Percentiles rank a stretch among this genome's conserved stretches.
These are phyloP conservation scores for Apostasia ramifera DNA, from an alignment of 106 monocot species.

Conservation along the genomic window DNA sequence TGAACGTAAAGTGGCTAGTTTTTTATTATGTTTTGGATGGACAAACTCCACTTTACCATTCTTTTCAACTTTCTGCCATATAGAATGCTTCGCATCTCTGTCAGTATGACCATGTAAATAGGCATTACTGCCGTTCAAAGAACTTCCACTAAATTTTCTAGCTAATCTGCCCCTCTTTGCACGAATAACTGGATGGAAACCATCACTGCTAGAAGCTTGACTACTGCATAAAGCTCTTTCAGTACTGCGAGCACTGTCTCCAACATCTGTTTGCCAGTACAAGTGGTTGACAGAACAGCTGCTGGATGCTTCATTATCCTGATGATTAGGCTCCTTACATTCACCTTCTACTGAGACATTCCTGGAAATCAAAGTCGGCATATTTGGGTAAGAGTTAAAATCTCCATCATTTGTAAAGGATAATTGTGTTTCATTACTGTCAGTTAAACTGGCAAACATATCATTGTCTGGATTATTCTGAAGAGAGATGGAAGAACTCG, in stretches of 20 bases:
- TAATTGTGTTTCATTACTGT: conserved; percentile 16
- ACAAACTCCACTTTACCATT: neutral
- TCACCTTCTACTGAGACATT: neutral
- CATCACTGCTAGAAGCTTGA: conserved; percentile 39
- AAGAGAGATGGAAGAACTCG: conserved; percentile 4
- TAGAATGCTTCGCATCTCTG: conserved; percentile 28
- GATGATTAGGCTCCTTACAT: neutral
- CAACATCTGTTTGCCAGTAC: conserved; percentile 8
- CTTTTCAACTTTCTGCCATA: conserved; percentile 71
- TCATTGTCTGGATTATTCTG: conserved; percentile 21
- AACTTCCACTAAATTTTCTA: conserved; percentile 27
- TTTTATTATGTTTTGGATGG: conserved; percentile 2
- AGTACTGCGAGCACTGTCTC: conserved; percentile 8
- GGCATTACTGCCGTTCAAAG: conserved; percentile 4
- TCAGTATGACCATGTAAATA: conserved; percentile 9
- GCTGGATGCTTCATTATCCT: conserved; percentile 15
- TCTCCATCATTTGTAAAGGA: conserved; percentile 13
- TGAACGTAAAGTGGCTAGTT: conserved; percentile 7
- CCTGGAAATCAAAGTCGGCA: conserved; percentile 3
- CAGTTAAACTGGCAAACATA: conserved; percentile 13
- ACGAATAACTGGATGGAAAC: conserved; percentile 27
- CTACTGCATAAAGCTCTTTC: conserved; percentile 34
- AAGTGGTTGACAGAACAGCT: neutral
- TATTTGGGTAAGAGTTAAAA: conserved; percentile 8
- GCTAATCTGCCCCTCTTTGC: conserved; percentile 34